Base-by-base conservation (phyloP, 495 filamentous ascomycete genomes). In the Neurospora sp. region DNA sequence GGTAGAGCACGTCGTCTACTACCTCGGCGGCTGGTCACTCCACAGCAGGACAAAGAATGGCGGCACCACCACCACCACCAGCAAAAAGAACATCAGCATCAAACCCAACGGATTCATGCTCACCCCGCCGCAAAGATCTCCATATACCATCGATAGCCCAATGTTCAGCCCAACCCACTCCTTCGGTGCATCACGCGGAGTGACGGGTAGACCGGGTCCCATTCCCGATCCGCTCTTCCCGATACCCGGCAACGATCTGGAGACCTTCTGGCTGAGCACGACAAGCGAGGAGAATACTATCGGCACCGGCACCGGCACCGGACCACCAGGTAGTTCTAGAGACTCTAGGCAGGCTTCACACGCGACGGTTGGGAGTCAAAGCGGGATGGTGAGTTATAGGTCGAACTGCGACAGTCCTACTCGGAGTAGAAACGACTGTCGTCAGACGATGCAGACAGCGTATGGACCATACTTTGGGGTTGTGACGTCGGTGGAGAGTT, bases 11-110 rank as follows among this genome's bases (percentile, higher is more conserved):
- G n/a, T 20, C 42, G n/a, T 20, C 42, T 45, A n/a, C 42, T 45
- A 3, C 42, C n/a, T 77, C 7, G 68, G 72, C 38, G 78, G 76
- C 69, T 45, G 45, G 20, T 1, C 9, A 3, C 4, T 20, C n/a
- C 42, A n/a, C 20, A 20, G 18, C 14, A 16, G 40, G 40, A 41
- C 14, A 16, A 41, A 41, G 40, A 22, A 22, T 1, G 20, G 4
- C n/a, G n/a, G 10, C 9, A 53, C n/a, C 45, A 10, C 39, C 9
- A 39, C 38, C 38, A 40, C 40, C 40, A 42, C 40, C 40, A 42
- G 2, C 44, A 48, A 20, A 22, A 10, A 48, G 3, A 20, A 53
- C 20, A 53, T 1, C n/a, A 53, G 45, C 9, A 12, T 12, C 20
- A 10, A 12, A 22, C 12, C 45, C 20, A 22, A 12, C 45, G 20